A percentile compares a stretch with the other conserved stretches of the same genome.
Conservation (phyloP, 805 yeast genomes). For the Cyberlindnera xishuangbannaensis region DNA sequence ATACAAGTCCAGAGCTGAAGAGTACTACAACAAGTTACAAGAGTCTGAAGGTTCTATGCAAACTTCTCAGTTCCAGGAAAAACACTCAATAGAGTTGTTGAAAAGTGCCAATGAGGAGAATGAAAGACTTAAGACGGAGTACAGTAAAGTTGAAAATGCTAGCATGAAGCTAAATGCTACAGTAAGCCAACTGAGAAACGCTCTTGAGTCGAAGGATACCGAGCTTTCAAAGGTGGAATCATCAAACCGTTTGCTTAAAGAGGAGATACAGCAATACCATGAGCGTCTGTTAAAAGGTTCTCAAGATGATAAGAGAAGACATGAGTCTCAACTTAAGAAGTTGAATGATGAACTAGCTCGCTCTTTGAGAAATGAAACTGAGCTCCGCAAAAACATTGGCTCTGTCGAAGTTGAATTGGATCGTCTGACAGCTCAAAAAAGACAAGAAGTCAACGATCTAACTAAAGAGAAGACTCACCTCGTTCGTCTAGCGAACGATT, state of each 20-base stretch:
- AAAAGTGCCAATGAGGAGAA: slow-evolving; percentile 44
- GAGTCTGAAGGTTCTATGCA: slow-evolving; percentile 70
- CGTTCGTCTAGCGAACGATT: slow-evolving; percentile 33
- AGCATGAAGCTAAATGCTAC: slow-evolving; percentile 47
- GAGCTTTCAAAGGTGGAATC: slow-evolving; percentile 46
- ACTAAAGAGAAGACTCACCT: slow-evolving; percentile 38
- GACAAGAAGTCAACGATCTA: slow-evolving; percentile 32
- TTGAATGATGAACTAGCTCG: slow-evolving; percentile 48
- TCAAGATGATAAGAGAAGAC: slow-evolving; percentile 35
- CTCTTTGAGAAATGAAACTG: slow-evolving; percentile 60
- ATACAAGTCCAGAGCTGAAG: slow-evolving; percentile 69
- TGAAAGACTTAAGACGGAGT: slow-evolving; percentile 44
- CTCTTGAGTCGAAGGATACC: slow-evolving; percentile 49
- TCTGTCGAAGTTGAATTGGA: slow-evolving; percentile 56
- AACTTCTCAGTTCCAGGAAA: slow-evolving; percentile 58
- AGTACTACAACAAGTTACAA: slow-evolving; percentile 66
- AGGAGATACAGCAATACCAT: slow-evolving; percentile 49
- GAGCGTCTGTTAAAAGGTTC: slow-evolving; percentile 36
- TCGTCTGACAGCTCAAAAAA: slow-evolving; percentile 37
- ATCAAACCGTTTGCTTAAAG: slow-evolving; percentile 44
- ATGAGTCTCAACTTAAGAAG: slow-evolving; percentile 44
- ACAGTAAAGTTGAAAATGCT: slow-evolving; percentile 45
- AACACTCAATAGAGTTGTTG: slow-evolving; percentile 45
- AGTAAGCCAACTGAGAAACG: slow-evolving; percentile 47
- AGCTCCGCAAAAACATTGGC: slow-evolving; percentile 56